Conservation (phyloP, 1,284 basidiomycete species). For the Spongispora temasekensis region DNA sequence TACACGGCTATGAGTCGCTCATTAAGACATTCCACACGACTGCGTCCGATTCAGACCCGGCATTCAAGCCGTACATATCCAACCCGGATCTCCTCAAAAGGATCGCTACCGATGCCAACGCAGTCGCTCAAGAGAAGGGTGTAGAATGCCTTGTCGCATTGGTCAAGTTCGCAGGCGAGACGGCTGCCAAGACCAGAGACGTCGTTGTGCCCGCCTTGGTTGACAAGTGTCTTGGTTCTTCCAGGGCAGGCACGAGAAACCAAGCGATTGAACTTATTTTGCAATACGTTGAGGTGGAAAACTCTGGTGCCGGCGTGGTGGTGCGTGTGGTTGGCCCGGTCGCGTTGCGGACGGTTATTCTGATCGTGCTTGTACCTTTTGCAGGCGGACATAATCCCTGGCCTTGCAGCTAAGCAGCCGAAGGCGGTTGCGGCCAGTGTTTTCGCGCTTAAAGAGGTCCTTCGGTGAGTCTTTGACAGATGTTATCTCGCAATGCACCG, state of each 20-base stretch:
- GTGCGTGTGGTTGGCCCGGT: constrained; percentile 56
- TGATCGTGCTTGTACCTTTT: constrained; percentile 32
- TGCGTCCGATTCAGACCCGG: constrained; percentile 90
- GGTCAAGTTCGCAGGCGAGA: constrained; percentile 91
- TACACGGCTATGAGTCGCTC: constrained; percentile 90
- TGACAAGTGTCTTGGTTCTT: constrained; percentile 94
- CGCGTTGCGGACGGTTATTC: constrained; percentile 11
- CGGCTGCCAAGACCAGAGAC: constrained; percentile 78
- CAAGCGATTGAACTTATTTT: constrained; percentile 86
- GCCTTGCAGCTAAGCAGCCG: constrained; percentile 91
- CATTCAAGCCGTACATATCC: constrained; percentile 86
- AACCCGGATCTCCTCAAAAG: constrained; percentile 82
- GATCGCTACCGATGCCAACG: constrained; percentile 90
- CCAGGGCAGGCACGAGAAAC: constrained; percentile 89
- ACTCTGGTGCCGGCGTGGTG: constrained; percentile 83
- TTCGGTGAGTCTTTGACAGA: constrained; percentile 40
- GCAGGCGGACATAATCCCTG: constrained; percentile 82
- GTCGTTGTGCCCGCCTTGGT: constrained; percentile 87
- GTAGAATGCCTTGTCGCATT: constrained; percentile 85
- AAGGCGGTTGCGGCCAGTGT: constrained; percentile 90
- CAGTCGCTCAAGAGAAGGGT: constrained; percentile 97
- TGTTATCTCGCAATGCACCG: constrained; percentile 1
- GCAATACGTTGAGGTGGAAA: constrained; percentile 95
- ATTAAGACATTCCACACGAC: constrained; percentile 86
- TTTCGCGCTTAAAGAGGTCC: constrained; percentile 77